Conservation (phyloP, 2,329 filamentous ascomycete genomes). For the Xylariaceae sp. region DNA sequence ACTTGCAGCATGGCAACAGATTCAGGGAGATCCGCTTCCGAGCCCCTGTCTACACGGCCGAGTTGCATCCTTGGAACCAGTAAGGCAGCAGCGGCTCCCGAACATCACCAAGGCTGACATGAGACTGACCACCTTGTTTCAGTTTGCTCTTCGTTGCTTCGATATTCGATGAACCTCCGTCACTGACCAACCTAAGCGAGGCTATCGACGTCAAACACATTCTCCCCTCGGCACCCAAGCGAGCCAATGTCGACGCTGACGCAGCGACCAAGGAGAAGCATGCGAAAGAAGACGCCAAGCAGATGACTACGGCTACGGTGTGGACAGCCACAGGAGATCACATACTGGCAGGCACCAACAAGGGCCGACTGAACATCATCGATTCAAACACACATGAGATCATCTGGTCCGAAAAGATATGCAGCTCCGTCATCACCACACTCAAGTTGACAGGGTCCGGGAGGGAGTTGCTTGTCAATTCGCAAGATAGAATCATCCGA, state of each 20-base stretch:
- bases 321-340: constrained; percentile 84
- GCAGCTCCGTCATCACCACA: constrained; percentile 81
- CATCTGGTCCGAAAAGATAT: constrained; percentile 86
- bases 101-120: background rate
- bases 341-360: constrained; percentile 88
- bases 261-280: constrained; percentile 74
- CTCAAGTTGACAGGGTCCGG: constrained; percentile 82
- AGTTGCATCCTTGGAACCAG: constrained; percentile 89
- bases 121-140: constrained; percentile 21
- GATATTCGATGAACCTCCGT: constrained; percentile 87
- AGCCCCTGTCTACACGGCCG: constrained; percentile 91
- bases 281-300: constrained; percentile 85
- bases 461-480: constrained; percentile 84
- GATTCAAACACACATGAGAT: constrained; percentile 75
- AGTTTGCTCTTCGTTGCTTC: constrained; percentile 85
- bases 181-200: constrained; percentile 76
- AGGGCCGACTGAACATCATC: constrained; percentile 95
- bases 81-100: constrained; percentile 39
- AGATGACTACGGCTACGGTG: constrained; percentile 88
- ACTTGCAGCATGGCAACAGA: constrained; percentile 66
- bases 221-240: constrained; percentile 77
- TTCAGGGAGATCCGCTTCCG: constrained; percentile 86
- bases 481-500: constrained; percentile 89
- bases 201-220: constrained; percentile 68
- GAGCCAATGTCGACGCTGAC: constrained; percentile 66